Percentiles rank a stretch among this genome's conserved stretches.
Conservation (phyloP, 1,284 basidiomycete species). For the Sparassis latifolia region DNA sequence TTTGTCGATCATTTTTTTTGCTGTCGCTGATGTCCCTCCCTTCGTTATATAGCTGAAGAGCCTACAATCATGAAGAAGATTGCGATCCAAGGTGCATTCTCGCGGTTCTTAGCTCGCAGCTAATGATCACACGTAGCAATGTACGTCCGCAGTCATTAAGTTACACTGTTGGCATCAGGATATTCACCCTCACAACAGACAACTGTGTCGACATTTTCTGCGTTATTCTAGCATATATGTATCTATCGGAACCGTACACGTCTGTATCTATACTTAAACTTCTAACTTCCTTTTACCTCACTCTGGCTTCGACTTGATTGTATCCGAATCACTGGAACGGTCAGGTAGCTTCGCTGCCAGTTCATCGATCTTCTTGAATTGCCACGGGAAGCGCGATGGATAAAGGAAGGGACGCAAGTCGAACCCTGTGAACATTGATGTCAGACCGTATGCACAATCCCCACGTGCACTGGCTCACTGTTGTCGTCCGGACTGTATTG, state of each 20-base stretch:
- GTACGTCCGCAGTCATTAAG: too few species aligned
- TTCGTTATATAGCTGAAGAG: conserved; percentile 47
- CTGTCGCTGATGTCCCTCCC: conserved; percentile 4
- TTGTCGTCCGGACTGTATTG: conserved; percentile 97
- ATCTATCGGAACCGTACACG: not conserved
- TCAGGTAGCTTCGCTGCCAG: conserved; percentile 72
- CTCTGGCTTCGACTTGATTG: conserved; percentile 12
- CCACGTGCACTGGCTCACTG: conserved; percentile 42
- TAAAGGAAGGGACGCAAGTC: conserved; percentile 96
- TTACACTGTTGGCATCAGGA: too few species aligned
- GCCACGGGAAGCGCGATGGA: conserved; percentile 90
- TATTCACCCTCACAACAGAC: too few species aligned
- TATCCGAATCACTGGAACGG: conserved; percentile 36
- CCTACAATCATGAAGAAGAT: conserved; percentile 86
- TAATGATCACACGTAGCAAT: not conserved
- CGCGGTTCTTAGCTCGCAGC: conserved; percentile 44
- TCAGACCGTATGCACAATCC: not conserved
- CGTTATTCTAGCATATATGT: not conserved
- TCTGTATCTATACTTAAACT: not conserved
- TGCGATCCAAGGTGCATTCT: conserved; percentile 66
- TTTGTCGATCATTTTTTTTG: not conserved
- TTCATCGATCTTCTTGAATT: conserved; percentile 92
- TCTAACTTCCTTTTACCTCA: not conserved
- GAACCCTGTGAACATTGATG: conserved; percentile 55
- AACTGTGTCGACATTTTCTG: not conserved